These are phyloP conservation scores for Massarina eburnea DNA, from an alignment of 2,329 filamentous ascomycete genomes.

Conservation along the genomic window DNA sequence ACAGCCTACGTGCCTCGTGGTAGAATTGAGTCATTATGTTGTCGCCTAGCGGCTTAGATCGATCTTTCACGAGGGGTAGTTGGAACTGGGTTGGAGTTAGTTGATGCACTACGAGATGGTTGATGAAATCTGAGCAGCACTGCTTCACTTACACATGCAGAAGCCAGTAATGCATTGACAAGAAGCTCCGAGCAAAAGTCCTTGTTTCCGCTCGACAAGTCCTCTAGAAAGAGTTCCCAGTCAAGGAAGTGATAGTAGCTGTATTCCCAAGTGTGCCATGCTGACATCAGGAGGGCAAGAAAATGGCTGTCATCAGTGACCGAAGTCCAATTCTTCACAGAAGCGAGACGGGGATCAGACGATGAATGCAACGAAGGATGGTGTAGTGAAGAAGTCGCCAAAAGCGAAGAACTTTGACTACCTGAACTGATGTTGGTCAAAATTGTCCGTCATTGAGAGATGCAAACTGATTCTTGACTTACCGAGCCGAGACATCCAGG, in stretches of 20 bases:
- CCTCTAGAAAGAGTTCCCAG: constrained; percentile 33
- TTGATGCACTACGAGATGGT: neutral
- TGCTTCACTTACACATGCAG: constrained; percentile 27
- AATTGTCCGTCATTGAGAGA: constrained; percentile 9
- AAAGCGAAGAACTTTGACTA: constrained; percentile 17
- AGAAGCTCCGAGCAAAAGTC: constrained; percentile 35
- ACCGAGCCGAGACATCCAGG: constrained; percentile 30
- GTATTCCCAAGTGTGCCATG: constrained; percentile 31
- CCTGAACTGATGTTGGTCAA: constrained; percentile 37
- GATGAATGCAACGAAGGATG: constrained; percentile 4
- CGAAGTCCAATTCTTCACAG: constrained; percentile 25
- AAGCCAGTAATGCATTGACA: constrained; percentile 33
- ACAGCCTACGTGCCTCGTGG: constrained; percentile 29
- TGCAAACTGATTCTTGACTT: constrained; percentile 9
- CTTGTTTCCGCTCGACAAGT: constrained; percentile 22
- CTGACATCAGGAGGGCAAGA: constrained; percentile 23
- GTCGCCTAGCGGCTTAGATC: constrained; percentile 29
- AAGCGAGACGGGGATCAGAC: constrained; percentile 21
- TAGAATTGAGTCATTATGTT: constrained; percentile 31
- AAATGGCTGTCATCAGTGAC: constrained; percentile 22
- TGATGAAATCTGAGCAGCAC: neutral
- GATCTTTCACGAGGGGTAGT: constrained; percentile 26
- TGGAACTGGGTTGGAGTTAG: constrained; percentile 22
- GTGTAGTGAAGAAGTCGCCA: constrained; percentile 17
- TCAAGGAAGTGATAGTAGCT: constrained; percentile 34